A percentile compares a stretch with the other conserved stretches of the same genome.
These are phyloP conservation scores for Colletotrichum tamarilloi DNA, from an alignment of 2,329 filamentous ascomycete species.

Conservation along the genomic window DNA sequence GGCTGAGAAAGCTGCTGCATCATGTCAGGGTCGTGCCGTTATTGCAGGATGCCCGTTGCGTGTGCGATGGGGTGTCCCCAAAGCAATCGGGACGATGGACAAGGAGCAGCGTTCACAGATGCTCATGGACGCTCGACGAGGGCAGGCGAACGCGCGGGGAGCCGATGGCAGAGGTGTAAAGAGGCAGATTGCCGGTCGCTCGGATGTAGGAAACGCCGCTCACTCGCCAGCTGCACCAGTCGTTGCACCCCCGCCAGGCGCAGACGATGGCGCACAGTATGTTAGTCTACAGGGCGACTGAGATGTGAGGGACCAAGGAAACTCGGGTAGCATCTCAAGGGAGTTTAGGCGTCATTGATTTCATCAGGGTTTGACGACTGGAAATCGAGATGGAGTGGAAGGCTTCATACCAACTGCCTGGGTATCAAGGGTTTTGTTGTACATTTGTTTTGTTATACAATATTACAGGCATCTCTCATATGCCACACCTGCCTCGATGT, in stretches of 20 bases:
- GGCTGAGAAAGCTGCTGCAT: slow-evolving; percentile 86
- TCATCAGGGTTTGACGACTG: background rate
- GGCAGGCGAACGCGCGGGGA: slow-evolving; percentile 51
- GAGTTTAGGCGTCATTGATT: slow-evolving; percentile 21
- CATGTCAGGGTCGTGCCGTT: slow-evolving; percentile 88
- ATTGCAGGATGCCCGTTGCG: slow-evolving; percentile 91
- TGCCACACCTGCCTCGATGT: slow-evolving; percentile 3
- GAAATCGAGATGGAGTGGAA: background rate
- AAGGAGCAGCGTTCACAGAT: slow-evolving; percentile 85
- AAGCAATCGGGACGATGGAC: slow-evolving; percentile 91
- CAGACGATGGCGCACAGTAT: slow-evolving; percentile 79
- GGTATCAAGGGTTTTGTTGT: slow-evolving; percentile 34
- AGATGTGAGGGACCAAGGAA: slow-evolving; percentile 40
- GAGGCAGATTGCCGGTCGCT: slow-evolving; percentile 24
- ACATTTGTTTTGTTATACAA: background rate
- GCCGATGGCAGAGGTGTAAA: slow-evolving; percentile 32
- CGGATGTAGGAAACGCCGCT: slow-evolving; percentile 4
- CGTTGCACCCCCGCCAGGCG: slow-evolving; percentile 80
- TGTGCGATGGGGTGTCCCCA: slow-evolving; percentile 92
- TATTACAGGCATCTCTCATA: slow-evolving; percentile 1
- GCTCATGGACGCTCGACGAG: slow-evolving; percentile 74
- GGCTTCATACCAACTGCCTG: slow-evolving; percentile 9
- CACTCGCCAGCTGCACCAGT: slow-evolving; percentile 53
- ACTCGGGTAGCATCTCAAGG: background rate
- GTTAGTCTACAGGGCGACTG: slow-evolving; percentile 86